Conservation (phyloP, 371 early-diverging fungal genomes). For the Mucor indicus region DNA sequence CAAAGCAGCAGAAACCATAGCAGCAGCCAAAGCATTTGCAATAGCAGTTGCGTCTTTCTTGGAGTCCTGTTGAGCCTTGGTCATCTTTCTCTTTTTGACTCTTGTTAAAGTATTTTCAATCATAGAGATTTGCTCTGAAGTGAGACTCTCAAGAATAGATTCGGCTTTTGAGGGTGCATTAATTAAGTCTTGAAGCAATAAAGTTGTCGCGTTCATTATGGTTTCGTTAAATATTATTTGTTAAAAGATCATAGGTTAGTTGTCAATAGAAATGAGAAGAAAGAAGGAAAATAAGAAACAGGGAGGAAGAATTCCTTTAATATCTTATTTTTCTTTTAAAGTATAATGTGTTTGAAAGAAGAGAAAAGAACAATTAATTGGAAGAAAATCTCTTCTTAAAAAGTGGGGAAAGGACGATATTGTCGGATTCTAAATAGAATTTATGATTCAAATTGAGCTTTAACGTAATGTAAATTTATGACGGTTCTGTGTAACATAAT, state of each 20-base stretch:
- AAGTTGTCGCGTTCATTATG: too few species aligned
- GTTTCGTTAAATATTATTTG: too few species aligned
- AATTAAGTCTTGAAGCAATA: slow-evolving; percentile 34
- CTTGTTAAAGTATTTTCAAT: slow-evolving; percentile 38
- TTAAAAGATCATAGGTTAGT: background rate
- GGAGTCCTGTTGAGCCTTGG: too few species aligned
- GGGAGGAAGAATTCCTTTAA: too few species aligned
- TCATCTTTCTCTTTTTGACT: slow-evolving; percentile 39
- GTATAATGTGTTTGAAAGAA: too few species aligned
- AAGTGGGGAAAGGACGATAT: too few species aligned
- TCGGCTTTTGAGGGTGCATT: slow-evolving; percentile 38
- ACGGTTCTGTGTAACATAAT: too few species aligned
- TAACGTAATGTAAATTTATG: too few species aligned
- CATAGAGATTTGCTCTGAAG: slow-evolving; percentile 35
- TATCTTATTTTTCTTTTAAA: too few species aligned
- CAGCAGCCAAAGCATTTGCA: slow-evolving; percentile 33
- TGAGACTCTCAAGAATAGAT: slow-evolving; percentile 29
- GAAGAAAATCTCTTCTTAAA: too few species aligned
- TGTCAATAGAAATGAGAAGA: background rate
- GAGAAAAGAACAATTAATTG: too few species aligned
- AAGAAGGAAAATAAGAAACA: background rate
- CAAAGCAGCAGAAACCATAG: slow-evolving; percentile 30
- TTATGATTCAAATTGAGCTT: too few species aligned
- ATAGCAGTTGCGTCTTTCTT: slow-evolving; percentile 29
- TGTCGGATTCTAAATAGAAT: background rate